Base-by-base conservation (phyloP, 352 stramenopile species). In the Detonula confervacea region DNA sequence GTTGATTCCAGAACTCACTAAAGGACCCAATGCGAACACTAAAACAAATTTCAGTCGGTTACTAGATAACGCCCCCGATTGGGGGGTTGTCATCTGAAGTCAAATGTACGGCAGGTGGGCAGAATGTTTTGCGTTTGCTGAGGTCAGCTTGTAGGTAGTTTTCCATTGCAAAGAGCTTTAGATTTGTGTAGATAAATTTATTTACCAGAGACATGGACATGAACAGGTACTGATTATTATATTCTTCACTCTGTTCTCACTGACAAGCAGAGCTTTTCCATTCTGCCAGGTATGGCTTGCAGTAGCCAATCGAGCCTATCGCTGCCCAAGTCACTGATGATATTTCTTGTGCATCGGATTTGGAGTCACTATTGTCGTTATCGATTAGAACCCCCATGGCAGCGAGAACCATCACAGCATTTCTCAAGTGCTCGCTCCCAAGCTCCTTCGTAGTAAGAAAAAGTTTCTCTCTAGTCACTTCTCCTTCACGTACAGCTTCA, bases 331-430 rank as follows among this genome's bases (percentile, higher is more conserved):
- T 93, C n/a, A 80, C 20, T 35, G 52, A 66, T 46, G 66, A 88
- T 33, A 93, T 81, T 39, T 88, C 77, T 57, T 75, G 39, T 25
- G 55, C 16, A 33, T 81, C 20, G 35, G 24, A 55, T 18, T 54
- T 33, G 16, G 56, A 59, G 37, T 77, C 57, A 14, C 33, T 37
- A 57, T 83, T 69, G 37, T 46, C 20, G 18, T n/a, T n/a, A n/a
- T 57, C 24, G 25, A 64, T 65, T 25, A 93, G 62, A 60, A 91
- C 64, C 51, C 77, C 82, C 24, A 80, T 77, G 4, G 73, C 71
- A 62, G 73, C 75, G 18, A 93, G 69, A 18, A 93, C 73, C 61
- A 86, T 86, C 18, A 93, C 66, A 9, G 84, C 82, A 82, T 93
- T 92, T 47, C 73, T 76, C 14, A 93, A 69, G 60, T 93, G 86